phyloP scores from a whole-genome alignment of 2,329 filamentous ascomycete species.

The Exserohilum turcica region DNA sequence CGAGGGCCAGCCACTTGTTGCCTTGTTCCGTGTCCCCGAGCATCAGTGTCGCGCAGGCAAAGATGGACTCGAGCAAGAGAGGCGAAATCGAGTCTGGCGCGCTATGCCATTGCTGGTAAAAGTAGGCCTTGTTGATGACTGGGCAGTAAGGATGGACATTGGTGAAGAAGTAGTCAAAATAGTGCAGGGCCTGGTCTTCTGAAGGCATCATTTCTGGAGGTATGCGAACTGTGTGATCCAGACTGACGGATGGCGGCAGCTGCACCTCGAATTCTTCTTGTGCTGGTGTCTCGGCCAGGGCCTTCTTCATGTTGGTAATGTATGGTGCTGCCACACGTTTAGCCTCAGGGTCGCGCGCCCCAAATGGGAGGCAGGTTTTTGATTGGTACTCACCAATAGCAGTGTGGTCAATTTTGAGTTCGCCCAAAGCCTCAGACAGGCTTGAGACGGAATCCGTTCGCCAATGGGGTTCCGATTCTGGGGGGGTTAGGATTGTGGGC shows the following conservation, averaged over 20 bases:
- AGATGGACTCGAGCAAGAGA: constrained; percentile 84
- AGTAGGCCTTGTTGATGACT: constrained; percentile 78
- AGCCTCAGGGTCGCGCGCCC: constrained; percentile 11
- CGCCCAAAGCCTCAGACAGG: constrained; percentile 80
- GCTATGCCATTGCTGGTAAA: constrained; percentile 89
- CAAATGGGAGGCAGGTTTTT: background rate
- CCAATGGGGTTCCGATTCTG: constrained; percentile 58
- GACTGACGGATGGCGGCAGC: constrained; percentile 70
- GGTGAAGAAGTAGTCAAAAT: constrained; percentile 88
- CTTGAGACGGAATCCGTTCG: constrained; percentile 60
- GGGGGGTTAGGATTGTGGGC: constrained; percentile 40
- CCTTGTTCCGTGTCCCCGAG: constrained; percentile 83
- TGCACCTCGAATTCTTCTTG: constrained; percentile 73
- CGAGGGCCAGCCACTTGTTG: constrained; percentile 90
- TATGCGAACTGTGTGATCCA: constrained; percentile 81
- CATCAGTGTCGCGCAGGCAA: constrained; percentile 83
- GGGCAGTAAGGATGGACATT: constrained; percentile 93
- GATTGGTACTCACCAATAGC: constrained; percentile 71
- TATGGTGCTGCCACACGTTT: constrained; percentile 70
- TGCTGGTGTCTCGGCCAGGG: constrained; percentile 64
- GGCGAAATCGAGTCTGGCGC: constrained; percentile 86
- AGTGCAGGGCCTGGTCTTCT: constrained; percentile 78
- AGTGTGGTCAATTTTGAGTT: constrained; percentile 83
- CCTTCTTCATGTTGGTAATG: constrained; percentile 68
- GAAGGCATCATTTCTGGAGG: constrained; percentile 92